Conservation (phyloP, 768 basidiomycete species). For the Dioszegia hungarica region DNA sequence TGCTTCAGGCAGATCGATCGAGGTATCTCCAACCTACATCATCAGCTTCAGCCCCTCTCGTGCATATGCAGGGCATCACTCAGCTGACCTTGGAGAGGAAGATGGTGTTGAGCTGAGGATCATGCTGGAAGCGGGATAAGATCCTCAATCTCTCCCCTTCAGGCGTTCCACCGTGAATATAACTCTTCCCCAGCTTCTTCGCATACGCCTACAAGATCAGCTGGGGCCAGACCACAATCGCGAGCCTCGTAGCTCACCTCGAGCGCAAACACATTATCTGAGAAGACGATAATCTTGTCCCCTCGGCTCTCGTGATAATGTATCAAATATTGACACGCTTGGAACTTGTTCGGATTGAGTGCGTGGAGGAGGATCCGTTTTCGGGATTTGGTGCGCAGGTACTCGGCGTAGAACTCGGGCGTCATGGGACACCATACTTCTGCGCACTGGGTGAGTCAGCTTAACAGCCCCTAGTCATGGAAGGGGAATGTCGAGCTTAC, state of each 20-base stretch:
- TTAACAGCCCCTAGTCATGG: not conserved
- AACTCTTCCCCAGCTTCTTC: slow-evolving; percentile 83
- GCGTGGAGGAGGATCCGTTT: slow-evolving; percentile 95
- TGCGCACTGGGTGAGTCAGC: slow-evolving; percentile 66
- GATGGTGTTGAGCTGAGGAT: slow-evolving; percentile 92
- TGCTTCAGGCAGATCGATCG: slow-evolving; percentile 96
- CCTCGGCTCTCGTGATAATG: slow-evolving; percentile 96
- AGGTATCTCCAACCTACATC: slow-evolving; percentile 69
- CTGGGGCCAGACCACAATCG: slow-evolving; percentile 36
- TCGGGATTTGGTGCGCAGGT: slow-evolving; percentile 74
- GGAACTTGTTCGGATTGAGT: slow-evolving; percentile 99
- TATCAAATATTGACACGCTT: slow-evolving; percentile 97
- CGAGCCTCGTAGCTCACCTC: slow-evolving; percentile 53
- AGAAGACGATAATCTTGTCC: slow-evolving; percentile 99
- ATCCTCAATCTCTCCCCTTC: slow-evolving; percentile 95
- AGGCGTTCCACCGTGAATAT: slow-evolving; percentile 92
- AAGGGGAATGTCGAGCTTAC: slow-evolving; percentile 53
- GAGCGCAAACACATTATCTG: slow-evolving; percentile 93
- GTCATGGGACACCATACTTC: slow-evolving; percentile 99
- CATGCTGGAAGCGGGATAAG: slow-evolving; percentile 89
- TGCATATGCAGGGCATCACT: not conserved
- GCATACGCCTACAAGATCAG: slow-evolving; percentile 59
- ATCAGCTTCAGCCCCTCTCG: not conserved
- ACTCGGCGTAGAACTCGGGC: slow-evolving; percentile 97
- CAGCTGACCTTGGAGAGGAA: slow-evolving; percentile 83